Evolutionary conservation across 768 basidiomycete species (phyloP), one percentile per base, ranked within the genome.

Genomic region (Lentinus tigrinus): DNA sequence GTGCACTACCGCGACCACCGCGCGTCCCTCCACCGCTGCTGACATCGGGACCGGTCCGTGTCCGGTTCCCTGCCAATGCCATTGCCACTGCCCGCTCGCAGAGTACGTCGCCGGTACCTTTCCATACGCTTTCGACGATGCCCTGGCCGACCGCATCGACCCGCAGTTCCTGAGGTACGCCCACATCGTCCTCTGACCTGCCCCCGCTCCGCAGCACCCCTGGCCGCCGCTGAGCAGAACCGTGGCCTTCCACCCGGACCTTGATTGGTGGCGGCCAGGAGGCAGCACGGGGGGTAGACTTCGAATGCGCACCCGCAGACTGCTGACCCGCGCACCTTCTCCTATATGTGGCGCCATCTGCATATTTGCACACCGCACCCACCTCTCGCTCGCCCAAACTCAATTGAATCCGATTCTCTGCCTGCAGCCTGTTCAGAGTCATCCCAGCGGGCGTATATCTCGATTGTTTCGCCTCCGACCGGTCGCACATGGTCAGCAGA

Each of bases 401-500:
- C n/a, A n/a, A n/a, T n/a, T n/a, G 28, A 31, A 31, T 31, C 28
- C n/a, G n/a, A n/a, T n/a, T n/a, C n/a, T n/a, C n/a, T n/a, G n/a
- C 31, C 54, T 37, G 21, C 48, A 90, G 88, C 68, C 63, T 77
- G 46, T 89, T 89, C 70, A 79, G 88, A 67, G 77, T 88, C 31
- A 72, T 91, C 57, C 77, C 81, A 56, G 82, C 78, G 17, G 58
- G 69, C 31, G 69, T 70, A 13, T 88, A 77, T 66, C 69, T 89
- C 42, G 72, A 81, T 60, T 66, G 81, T 64, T 89, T 91, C 73
- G 85, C 87, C 10, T 89, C 88, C 19, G 87, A 91, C 69, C 76
- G 88, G 65, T 86, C 87, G 53, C 88, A 90, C 70, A 90, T 91
- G 88, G 86, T 86, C 62, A 67, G 76, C 63, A 47, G 40, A 47